Evolutionary conservation across 495 filamentous ascomycete genomes (phyloP).

Genomic region (Aspergillus nidulans): DNA sequence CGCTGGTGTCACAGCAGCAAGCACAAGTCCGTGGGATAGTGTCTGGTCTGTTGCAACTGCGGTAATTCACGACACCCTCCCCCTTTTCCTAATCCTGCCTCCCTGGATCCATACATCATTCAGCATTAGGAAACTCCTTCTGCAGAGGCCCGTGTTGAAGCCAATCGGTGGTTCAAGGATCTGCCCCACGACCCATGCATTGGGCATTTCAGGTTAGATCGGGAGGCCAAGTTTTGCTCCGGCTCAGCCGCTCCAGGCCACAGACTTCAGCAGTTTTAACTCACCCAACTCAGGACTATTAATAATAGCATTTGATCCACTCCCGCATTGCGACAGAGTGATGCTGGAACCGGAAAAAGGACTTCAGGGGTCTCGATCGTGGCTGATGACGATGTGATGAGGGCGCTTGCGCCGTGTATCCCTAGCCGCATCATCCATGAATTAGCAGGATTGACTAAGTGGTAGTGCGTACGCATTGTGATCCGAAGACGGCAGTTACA

Average conservation of each 20-base stretch:
- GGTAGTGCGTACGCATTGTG: background rate
- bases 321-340: background rate
- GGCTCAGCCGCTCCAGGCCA: background rate
- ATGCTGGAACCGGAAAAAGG: conserved; percentile 1
- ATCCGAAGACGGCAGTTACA: background rate
- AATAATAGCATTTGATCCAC: background rate
- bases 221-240: background rate
- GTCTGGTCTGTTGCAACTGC: conserved; percentile 2
- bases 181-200: conserved; percentile 12
- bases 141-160: conserved; percentile 24
- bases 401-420: background rate
- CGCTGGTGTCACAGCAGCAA: conserved; percentile 8
- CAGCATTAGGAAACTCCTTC: background rate
- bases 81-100: conserved; percentile 1
- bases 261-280: background rate
- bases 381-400: background rate
- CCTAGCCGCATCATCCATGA: background rate
- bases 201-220: background rate
- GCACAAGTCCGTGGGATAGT: conserved; percentile 13
- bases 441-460: background rate
- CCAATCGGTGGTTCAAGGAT: conserved; percentile 12
- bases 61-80: background rate
- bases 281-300: background rate
- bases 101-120: background rate
- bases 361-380: conserved; percentile 3